Evolutionary conservation across 768 basidiomycete species (phyloP), one percentile per base, ranked within the genome.

Genomic region (Suillus plorans): DNA sequence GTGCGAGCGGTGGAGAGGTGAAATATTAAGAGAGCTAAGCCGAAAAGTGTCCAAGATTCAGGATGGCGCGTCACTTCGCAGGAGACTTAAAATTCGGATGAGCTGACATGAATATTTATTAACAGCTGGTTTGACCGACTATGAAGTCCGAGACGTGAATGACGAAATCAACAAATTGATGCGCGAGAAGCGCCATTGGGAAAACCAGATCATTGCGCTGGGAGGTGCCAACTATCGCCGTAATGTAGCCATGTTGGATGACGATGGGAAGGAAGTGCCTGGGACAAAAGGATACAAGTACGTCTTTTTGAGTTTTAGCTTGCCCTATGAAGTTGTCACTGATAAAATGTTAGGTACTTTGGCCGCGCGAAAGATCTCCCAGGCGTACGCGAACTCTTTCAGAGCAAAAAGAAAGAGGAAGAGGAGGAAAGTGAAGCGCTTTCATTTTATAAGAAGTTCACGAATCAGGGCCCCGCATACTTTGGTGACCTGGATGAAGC

Each of bases 231-330:
- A 98, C 74, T 99, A 98, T 75, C 84, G 94, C 71, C 82, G 97
- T 60, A 97, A 95, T 73, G 92, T 95, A 14, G 89, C 94, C 59
- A 96, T 96, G 92, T 71, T 94, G 69, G 94, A 97, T 73, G 94
- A 94, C 65, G 95, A 97, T 70, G 96, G 97, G 13, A 92, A 91
- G 76, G 95, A 98, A 76, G 95, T 98, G 0, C 96, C 95, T 0
- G 95, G 95, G 3, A 97, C 95, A 10, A 91, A 97, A 71, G 97
- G 97, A 66, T 99, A 99, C 85, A 99, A 98, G 95, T 95, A 67
- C 61, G 88, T 78, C n/a, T 36, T 39, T 22, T 39, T 36, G 1
- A 31, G 25, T 12, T n/a, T 4, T 47, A 20, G 28, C 13, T 34
- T 45, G 91, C 92, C 31, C 80, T 98, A 98, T 73, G 95, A 28